Percentiles rank a stretch among this genome's conserved stretches.
These are phyloP conservation scores for Diutina sp. DNA, from an alignment of 1,139 yeast genomes.

Conservation along the genomic window DNA sequence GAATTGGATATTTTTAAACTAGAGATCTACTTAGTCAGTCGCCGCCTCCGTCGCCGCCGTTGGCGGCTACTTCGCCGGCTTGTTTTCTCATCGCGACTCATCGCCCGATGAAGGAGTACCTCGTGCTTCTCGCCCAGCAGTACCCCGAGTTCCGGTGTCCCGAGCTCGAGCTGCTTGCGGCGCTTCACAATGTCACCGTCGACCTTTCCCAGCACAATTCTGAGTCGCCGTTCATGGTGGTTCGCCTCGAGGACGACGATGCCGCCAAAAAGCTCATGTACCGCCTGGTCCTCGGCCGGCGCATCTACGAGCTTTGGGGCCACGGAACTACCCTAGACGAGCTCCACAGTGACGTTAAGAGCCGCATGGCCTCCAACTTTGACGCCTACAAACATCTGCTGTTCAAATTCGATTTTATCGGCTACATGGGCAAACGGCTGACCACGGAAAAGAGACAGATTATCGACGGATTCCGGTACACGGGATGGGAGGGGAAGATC, in stretches of 20 bases:
- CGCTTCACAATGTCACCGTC: slow-evolving; percentile 37
- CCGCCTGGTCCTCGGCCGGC: slow-evolving; percentile 59
- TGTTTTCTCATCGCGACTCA: neutral
- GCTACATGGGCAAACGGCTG: slow-evolving; percentile 48
- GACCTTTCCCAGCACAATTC: slow-evolving; percentile 52
- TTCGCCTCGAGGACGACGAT: slow-evolving; percentile 51
- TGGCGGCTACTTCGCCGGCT: no score
- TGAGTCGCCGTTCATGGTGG: slow-evolving; percentile 56
- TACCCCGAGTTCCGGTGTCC: slow-evolving; percentile 70
- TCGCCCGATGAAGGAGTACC: slow-evolving; percentile 37
- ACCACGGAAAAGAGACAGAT: slow-evolving; percentile 42
- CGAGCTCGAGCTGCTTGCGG: slow-evolving; percentile 78
- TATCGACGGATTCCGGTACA: slow-evolving; percentile 61
- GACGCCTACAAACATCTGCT: slow-evolving; percentile 26
- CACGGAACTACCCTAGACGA: slow-evolving; percentile 42
- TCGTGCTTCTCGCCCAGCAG: slow-evolving; percentile 74
- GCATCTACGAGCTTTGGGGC: slow-evolving; percentile 83
- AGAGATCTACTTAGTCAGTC: no score
- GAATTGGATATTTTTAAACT: no score
- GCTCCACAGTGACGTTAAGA: slow-evolving; percentile 43
- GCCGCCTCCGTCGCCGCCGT: no score
- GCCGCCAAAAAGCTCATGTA: slow-evolving; percentile 52
- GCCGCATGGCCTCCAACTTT: slow-evolving; percentile 15
- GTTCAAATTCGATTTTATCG: slow-evolving; percentile 74
- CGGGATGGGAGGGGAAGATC: slow-evolving; percentile 68